phyloP scores from a whole-genome alignment of 75 land plant genomes.

The Pinus tabuliformis region DNA sequence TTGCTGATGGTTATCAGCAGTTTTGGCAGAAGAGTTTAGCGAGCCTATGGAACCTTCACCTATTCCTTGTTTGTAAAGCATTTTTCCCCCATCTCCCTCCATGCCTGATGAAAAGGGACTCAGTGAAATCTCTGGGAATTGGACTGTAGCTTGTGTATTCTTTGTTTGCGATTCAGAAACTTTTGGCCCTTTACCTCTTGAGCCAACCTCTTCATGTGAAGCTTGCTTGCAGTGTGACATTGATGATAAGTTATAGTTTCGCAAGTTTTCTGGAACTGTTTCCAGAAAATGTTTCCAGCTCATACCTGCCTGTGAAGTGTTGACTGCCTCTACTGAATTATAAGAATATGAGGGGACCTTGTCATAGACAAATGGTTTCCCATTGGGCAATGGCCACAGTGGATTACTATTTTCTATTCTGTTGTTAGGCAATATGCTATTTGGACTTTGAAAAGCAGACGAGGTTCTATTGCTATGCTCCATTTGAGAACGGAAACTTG shows the following conservation, averaged over 20 bases:
- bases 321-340: constrained; percentile 1
- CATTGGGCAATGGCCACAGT: background rate
- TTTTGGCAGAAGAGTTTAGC: background rate
- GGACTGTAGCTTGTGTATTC: background rate
- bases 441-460: constrained; percentile 4
- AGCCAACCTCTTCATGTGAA: background rate
- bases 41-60: constrained; percentile 1
- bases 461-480: background rate
- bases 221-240: background rate
- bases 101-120: background rate
- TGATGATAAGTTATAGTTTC: constrained; percentile 2
- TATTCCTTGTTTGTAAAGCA: constrained; percentile 9
- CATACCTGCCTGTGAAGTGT: background rate
- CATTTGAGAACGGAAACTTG: constrained; percentile 3
- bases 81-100: constrained; percentile 11
- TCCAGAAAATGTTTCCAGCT: constrained; percentile 11
- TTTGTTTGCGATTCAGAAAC: constrained; percentile 8
- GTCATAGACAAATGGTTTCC: constrained; percentile 1
- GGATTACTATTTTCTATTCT: constrained; percentile 3
- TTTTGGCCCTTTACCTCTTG: constrained; percentile 3
- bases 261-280: constrained; percentile 9
- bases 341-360: background rate
- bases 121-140: constrained; percentile 1
- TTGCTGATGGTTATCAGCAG: constrained; percentile 2
- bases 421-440: background rate